Base-by-base conservation (phyloP, 768 basidiomycete genomes). In the Leccinum incarnatum region DNA sequence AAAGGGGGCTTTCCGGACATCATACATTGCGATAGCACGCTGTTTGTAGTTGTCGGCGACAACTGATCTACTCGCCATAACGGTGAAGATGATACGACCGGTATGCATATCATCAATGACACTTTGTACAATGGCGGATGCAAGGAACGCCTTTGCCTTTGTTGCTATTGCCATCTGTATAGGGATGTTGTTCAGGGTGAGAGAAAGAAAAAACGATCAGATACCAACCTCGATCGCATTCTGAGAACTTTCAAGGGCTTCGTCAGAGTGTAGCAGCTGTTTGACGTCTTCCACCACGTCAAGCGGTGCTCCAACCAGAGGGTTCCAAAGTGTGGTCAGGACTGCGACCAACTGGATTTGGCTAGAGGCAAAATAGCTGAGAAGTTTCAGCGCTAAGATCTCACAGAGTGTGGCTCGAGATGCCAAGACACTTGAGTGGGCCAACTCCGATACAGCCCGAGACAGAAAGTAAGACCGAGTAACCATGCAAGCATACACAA, bases 31-130 rank as follows among this genome's bases (percentile, higher is more conserved):
- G 62, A 89, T 91, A 17, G 83, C 83, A 45, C 82, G 81, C 32
- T 82, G 83, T 74, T 91, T 93, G 76, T 98, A 98, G 67, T 92
- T 91, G 72, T 98, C 96, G 17, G 89, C 87, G 8, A 98, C 79
- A 53, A 98, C 82, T 2, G 93, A 89, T 25, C 88, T 85, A 51
- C 76, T 81, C 7, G 83, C 78, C 5, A 81, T 71, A 55, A 82
- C 74, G 10, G 86, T 83, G 61, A 89, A 88, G 15, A 90, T 79
- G 34, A 92, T 83, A 7, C 83, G 80, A n/a, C 90, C 96, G 3
- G 83, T 77, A 72, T 95, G 91, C 51, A 99, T 91, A 54, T 94
- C 89, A 64, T 88, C 87, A 36, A 98, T 84, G 27, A 97, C 87
- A 55, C 85, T 85, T 71, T 98, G 95, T 3, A 93, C 86, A 23